These are phyloP conservation scores for Lentinula detonsa DNA, from an alignment of 768 basidiomycete species.

Conservation along the genomic window DNA sequence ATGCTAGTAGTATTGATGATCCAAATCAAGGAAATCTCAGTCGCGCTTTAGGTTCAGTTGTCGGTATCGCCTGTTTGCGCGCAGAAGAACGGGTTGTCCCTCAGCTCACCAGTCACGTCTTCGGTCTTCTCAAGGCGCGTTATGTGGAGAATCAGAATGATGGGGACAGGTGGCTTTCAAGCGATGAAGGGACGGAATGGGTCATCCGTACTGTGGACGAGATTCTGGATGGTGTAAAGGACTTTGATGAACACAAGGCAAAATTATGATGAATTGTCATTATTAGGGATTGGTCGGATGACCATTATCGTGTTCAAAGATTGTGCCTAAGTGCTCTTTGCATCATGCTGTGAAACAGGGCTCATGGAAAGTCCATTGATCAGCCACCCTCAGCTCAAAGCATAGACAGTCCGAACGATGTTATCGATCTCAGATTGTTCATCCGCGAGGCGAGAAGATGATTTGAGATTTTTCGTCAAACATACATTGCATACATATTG, in stretches of 20 bases:
- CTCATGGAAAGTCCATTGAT: neutral
- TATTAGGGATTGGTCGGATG: constrained; percentile 25
- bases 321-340: neutral
- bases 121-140: constrained; percentile 85
- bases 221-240: constrained; percentile 61
- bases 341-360: neutral
- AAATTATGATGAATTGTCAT: constrained; percentile 34
- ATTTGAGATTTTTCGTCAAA: neutral
- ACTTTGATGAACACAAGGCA: constrained; percentile 43
- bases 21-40: constrained; percentile 78
- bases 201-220: constrained; percentile 78
- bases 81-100: constrained; percentile 82
- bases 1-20: constrained; percentile 35
- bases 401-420: neutral
- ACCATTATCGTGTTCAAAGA: constrained; percentile 14
- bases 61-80: constrained; percentile 80
- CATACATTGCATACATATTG: constrained; percentile 3
- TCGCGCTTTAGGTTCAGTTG: constrained; percentile 76
- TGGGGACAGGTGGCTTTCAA: constrained; percentile 77
- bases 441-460: neutral
- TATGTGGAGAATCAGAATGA: constrained; percentile 48
- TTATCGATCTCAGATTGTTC: neutral
- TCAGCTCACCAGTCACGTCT: constrained; percentile 84
- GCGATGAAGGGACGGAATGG: constrained; percentile 87
- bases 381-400: neutral